phyloP scores from a whole-genome alignment of 257 asterid species.

The Lavandula angustifolia region DNA sequence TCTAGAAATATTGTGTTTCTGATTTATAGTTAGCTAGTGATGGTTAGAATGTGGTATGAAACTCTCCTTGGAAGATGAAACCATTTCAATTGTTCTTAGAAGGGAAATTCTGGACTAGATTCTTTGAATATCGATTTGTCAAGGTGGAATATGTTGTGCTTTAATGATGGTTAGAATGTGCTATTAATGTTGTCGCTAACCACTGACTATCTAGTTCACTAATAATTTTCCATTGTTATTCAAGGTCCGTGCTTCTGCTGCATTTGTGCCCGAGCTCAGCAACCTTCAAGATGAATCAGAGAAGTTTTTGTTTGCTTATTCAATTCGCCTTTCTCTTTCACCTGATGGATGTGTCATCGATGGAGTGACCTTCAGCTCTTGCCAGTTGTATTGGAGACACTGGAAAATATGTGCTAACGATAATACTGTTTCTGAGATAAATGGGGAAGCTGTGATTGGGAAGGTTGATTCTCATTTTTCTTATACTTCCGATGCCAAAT shows the following conservation, averaged over 20 bases:
- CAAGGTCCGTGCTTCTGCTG: conserved; percentile 95
- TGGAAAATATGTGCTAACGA: conserved; percentile 71
- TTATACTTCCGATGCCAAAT: conserved; percentile 11
- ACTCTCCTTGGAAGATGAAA: conserved; percentile 12
- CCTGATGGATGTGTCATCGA: conserved; percentile 71
- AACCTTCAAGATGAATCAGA: conserved; percentile 54
- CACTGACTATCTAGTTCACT: conserved; percentile 11
- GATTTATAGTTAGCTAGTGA: conserved; percentile 5
- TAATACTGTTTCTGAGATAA: conserved; percentile 48
- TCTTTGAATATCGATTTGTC: background rate
- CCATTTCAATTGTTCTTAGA: conserved; percentile 5
- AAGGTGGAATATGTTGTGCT: background rate
- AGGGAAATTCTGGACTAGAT: background rate
- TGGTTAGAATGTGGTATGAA: conserved; percentile 16
- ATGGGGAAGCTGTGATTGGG: conserved; percentile 92
- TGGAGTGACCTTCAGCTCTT: conserved; percentile 61
- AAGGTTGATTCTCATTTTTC: conserved; percentile 48
- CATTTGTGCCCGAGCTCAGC: conserved; percentile 76
- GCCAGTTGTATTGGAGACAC: conserved; percentile 84
- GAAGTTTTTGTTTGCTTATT: conserved; percentile 69
- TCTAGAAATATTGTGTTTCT: background rate
- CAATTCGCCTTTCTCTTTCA: conserved; percentile 77
- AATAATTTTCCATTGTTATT: conserved; percentile 28
- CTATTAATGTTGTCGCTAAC: background rate
- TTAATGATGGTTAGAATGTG: background rate